Evolutionary conservation across 1,284 basidiomycete genomes (phyloP).

Genomic region (Heterobasidion parviporum): DNA sequence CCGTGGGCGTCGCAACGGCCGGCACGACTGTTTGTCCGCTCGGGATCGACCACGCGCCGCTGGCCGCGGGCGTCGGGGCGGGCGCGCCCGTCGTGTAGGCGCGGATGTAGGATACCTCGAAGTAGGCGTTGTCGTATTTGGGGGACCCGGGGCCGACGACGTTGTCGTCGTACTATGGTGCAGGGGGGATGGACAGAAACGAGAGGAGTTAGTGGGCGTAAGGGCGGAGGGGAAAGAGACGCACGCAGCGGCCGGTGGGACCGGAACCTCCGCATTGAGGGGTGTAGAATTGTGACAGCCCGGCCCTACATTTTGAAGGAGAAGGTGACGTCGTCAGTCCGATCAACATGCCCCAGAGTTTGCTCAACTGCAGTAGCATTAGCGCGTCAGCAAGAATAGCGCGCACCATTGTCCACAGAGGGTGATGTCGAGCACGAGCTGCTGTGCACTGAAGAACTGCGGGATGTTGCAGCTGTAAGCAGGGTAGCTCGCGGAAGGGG

Average conservation of each 20-base stretch:
- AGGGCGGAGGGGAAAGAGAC: neutral
- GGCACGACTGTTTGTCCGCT: constrained; percentile 1
- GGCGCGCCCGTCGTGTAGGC: constrained; percentile 26
- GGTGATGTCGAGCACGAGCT: constrained; percentile 48
- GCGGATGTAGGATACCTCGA: constrained; percentile 45
- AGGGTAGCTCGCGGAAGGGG: constrained; percentile 44
- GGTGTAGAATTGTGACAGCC: constrained; percentile 23
- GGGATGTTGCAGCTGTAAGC: constrained; percentile 35
- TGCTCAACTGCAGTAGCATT: too few species aligned
- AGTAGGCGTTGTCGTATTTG: constrained; percentile 47
- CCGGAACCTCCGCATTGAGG: constrained; percentile 29
- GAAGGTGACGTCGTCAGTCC: neutral
- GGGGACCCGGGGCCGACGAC: constrained; percentile 46
- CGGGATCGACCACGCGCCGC: neutral
- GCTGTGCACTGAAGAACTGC: constrained; percentile 42
- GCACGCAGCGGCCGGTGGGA: constrained; percentile 31
- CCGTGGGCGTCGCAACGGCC: constrained; percentile 3
- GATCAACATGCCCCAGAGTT: too few species aligned
- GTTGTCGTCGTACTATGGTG: constrained; percentile 37
- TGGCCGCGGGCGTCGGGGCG: constrained; percentile 8
- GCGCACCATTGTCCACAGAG: constrained; percentile 48
- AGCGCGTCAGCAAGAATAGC: neutral
- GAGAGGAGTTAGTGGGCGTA: neutral
- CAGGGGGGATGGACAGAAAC: neutral
- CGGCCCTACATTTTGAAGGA: neutral